phyloP scores from a whole-genome alignment of 2,329 filamentous ascomycete genomes.

The Nectriaceae sp. region DNA sequence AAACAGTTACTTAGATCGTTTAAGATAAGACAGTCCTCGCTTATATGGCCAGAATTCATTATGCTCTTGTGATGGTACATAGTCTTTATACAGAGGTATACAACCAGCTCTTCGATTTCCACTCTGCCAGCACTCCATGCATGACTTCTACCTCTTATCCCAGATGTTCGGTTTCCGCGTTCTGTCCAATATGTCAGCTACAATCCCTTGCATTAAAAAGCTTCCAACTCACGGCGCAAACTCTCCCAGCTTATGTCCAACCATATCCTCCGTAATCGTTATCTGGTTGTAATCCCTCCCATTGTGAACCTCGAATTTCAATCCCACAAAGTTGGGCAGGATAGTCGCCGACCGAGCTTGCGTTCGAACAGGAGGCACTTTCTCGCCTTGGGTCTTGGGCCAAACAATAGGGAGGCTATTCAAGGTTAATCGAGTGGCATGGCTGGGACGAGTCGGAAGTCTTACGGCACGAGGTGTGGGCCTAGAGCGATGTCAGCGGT shows the following conservation, averaged over 20 bases:
- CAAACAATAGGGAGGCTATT: constrained; percentile 64
- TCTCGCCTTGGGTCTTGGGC: constrained; percentile 60
- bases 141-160: constrained; percentile 37
- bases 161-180: constrained; percentile 62
- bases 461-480: constrained; percentile 57
- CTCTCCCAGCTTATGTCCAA: constrained; percentile 91
- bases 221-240: constrained; percentile 77
- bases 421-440: constrained; percentile 25
- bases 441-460: constrained; percentile 10
- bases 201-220: not conserved
- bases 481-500: constrained; percentile 37
- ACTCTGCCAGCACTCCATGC: not conserved
- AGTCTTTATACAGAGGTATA: constrained; percentile 31
- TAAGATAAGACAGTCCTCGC: too few species aligned
- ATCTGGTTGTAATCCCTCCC: constrained; percentile 85
- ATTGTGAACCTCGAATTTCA: constrained; percentile 90
- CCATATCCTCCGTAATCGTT: constrained; percentile 91
- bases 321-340: constrained; percentile 86
- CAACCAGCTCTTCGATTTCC: constrained; percentile 16
- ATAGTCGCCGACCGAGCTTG: constrained; percentile 88
- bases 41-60: constrained; percentile 1
- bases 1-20: too few species aligned
- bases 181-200: constrained; percentile 34
- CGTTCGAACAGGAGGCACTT: constrained; percentile 74
- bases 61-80: constrained; percentile 30